Conservation (phyloP, 2,329 filamentous ascomycete species). For the Thelonectria discophora region DNA sequence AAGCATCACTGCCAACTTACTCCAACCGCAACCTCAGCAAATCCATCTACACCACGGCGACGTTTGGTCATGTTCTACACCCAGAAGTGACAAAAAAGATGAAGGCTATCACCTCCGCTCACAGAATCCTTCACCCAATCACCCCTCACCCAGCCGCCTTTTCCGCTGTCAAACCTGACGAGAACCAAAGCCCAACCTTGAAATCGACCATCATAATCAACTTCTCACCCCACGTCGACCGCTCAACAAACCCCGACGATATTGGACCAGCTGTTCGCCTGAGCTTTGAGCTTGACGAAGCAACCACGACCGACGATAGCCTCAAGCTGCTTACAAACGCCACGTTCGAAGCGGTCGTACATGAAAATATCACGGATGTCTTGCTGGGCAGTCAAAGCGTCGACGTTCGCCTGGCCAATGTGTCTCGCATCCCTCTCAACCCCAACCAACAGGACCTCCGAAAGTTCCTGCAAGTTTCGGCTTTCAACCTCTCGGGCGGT, state of each 20-base stretch:
- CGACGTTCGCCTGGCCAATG: conserved; percentile 56
- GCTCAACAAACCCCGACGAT: not conserved
- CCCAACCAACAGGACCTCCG: conserved; percentile 48
- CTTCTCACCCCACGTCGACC: conserved; percentile 52
- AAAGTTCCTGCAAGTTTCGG: conserved; percentile 55
- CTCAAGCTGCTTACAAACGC: conserved; percentile 44
- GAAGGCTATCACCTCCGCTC: conserved; percentile 16
- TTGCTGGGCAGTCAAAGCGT: conserved; percentile 57
- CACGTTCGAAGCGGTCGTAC: conserved; percentile 45
- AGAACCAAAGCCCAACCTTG: conserved; percentile 37
- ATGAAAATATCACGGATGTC: conserved; percentile 51
- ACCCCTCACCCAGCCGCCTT: conserved; percentile 59
- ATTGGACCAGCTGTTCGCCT: conserved; percentile 42
- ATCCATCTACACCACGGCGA: conserved; percentile 47
- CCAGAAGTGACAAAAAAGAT: not conserved
- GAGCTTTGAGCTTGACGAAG: conserved; percentile 43
- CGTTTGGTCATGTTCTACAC: conserved; percentile 63
- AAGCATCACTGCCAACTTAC: conserved; percentile 16
- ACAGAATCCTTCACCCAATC: conserved; percentile 55
- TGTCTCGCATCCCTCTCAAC: conserved; percentile 51
- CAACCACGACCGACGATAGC: conserved; percentile 38
- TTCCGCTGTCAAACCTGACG: conserved; percentile 47
- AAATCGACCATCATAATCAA: conserved; percentile 54
- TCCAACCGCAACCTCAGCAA: not conserved
- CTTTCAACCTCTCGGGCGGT: conserved; percentile 56